Evolutionary conservation across 257 asterid species (phyloP).

Genomic region (Fraxinus pennsylvanica): DNA sequence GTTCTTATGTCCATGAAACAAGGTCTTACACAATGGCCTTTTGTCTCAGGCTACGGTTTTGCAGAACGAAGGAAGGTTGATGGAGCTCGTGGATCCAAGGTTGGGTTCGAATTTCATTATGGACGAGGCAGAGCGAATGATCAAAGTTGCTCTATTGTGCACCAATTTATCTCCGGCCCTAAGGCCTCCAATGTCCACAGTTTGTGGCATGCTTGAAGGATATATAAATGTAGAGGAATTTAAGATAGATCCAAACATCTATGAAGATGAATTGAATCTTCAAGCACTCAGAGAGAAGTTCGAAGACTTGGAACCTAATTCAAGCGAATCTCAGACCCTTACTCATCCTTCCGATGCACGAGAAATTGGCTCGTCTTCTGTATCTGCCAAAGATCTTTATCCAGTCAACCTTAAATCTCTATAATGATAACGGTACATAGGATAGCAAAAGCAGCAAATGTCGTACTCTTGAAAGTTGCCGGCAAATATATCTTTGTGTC

Average conservation of each 20-base stretch:
- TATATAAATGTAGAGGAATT: constrained; percentile 35
- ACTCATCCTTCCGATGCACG: background rate
- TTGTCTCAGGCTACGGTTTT: too few relatives aligned
- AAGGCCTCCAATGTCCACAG: constrained; percentile 65
- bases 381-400: constrained; percentile 3
- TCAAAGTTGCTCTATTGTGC: constrained; percentile 35
- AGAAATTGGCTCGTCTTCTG: constrained; percentile 20
- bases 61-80: too few relatives aligned
- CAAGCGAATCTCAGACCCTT: constrained; percentile 22
- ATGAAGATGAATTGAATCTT: constrained; percentile 42
- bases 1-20: too few relatives aligned
- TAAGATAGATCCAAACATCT: constrained; percentile 40
- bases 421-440: too few relatives aligned
- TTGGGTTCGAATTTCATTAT: too few relatives aligned
- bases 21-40: too few relatives aligned
- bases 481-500: too few relatives aligned
- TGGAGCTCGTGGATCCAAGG: constrained; percentile 54
- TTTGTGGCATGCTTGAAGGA: constrained; percentile 59
- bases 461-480: too few relatives aligned
- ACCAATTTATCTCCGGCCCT: constrained; percentile 65
- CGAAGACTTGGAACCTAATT: constrained; percentile 32
- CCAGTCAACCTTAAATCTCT: too few relatives aligned
- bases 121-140: too few relatives aligned
- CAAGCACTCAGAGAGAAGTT: constrained; percentile 47
- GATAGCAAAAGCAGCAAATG: too few relatives aligned